Conservation (phyloP, 2,329 filamentous ascomycete species). For the Talaromyces albobiverticillius region DNA sequence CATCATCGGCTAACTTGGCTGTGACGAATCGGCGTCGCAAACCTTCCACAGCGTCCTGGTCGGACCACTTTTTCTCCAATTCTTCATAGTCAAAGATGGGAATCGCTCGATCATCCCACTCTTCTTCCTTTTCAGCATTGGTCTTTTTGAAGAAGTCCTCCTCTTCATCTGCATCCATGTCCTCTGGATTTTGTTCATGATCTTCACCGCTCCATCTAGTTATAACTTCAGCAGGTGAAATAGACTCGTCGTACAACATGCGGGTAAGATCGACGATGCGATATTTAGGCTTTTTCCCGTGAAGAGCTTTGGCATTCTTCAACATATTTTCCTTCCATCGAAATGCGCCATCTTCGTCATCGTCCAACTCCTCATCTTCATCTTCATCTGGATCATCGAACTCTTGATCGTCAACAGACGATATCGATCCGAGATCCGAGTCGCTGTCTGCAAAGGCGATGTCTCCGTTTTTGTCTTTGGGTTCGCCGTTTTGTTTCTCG, state of each 20-base stretch:
- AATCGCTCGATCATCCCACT: constrained; percentile 72
- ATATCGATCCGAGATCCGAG: constrained; percentile 89
- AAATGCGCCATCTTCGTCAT: constrained; percentile 68
- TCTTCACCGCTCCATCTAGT: constrained; percentile 75
- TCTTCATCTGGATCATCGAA: constrained; percentile 49
- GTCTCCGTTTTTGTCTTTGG: constrained; percentile 62
- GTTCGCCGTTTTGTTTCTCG: constrained; percentile 51
- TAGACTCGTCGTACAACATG: constrained; percentile 80
- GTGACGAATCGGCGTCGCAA: constrained; percentile 74
- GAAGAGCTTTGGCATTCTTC: constrained; percentile 69
- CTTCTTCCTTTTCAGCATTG: constrained; percentile 46
- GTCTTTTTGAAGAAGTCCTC: constrained; percentile 64
- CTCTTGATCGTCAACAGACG: constrained; percentile 58
- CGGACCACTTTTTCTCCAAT: constrained; percentile 80
- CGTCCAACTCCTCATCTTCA: constrained; percentile 52
- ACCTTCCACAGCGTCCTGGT: constrained; percentile 71
- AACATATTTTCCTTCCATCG: constrained; percentile 88
- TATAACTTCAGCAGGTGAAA: constrained; percentile 73
- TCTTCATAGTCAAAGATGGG: constrained; percentile 77
- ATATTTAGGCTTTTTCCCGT: constrained; percentile 68
- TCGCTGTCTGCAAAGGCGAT: constrained; percentile 94
- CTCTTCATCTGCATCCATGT: constrained; percentile 60
- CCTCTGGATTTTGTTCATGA: constrained; percentile 56
- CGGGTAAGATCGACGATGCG: constrained; percentile 79
- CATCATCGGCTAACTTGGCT: constrained; percentile 59